Percentiles rank a stretch among this genome's conserved stretches.
Conservation (phyloP, 495 filamentous ascomycete genomes). For the Oidiodendron maius region DNA sequence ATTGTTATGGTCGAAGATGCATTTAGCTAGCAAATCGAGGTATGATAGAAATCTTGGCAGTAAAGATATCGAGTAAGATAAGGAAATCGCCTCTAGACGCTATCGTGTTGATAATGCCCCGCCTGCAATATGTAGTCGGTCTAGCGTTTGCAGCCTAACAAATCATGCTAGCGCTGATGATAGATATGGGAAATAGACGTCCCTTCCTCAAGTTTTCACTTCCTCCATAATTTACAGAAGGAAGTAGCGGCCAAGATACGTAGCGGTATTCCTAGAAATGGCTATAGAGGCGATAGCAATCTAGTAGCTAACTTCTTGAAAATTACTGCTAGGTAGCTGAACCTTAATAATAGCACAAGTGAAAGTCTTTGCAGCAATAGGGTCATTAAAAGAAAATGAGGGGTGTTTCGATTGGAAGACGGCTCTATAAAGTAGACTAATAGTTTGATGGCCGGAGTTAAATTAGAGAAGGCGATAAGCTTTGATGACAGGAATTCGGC, state of each 20-base stretch:
- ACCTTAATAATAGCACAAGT: conserved; percentile 5
- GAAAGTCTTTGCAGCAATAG: conserved; percentile 4
- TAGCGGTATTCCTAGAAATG: conserved; percentile 6
- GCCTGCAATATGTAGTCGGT: too few relatives aligned
- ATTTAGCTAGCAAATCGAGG: too few relatives aligned
- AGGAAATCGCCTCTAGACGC: too few relatives aligned
- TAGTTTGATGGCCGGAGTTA: conserved; percentile 3
- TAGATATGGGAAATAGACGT: not conserved
- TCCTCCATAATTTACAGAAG: conserved; percentile 5
- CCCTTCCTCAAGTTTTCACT: conserved; percentile 4
- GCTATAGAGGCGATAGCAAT: conserved; percentile 2
- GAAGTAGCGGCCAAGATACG: conserved; percentile 1
- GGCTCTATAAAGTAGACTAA: not conserved
- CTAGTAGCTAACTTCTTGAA: conserved; percentile 3
- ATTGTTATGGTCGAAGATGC: too few relatives aligned
- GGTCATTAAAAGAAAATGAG: conserved; percentile 5
- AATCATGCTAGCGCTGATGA: not conserved
- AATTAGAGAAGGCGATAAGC: conserved; percentile 6
- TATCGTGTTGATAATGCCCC: too few relatives aligned
- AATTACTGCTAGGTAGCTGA: conserved; percentile 2
- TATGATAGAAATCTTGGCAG: too few relatives aligned
- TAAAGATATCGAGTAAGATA: too few relatives aligned
- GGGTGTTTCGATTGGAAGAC: conserved; percentile 2
- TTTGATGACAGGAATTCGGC: conserved; percentile 5
- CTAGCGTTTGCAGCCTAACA: too few relatives aligned